phyloP scores from a whole-genome alignment of 1,139 yeast genomes.

The Meyerozyma guilliermondii region DNA sequence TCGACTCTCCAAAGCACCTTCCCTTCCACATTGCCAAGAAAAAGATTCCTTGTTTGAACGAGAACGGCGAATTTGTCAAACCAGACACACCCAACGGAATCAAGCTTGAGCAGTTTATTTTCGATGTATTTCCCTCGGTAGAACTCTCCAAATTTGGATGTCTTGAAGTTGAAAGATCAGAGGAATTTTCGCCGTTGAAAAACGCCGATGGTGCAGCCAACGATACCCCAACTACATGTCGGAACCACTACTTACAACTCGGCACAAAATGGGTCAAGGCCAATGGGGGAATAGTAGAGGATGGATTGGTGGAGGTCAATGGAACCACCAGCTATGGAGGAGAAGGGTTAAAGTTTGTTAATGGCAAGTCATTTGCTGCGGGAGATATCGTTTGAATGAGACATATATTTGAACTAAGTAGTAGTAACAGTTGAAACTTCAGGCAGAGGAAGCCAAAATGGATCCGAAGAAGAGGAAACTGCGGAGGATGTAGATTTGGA shows the following conservation, averaged over 20 bases:
- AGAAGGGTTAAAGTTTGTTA: slow-evolving; percentile 65
- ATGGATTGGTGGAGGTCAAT: slow-evolving; percentile 66
- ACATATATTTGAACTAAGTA: background rate
- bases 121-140: slow-evolving; percentile 88
- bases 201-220: slow-evolving; percentile 78
- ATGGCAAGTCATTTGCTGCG: slow-evolving; percentile 44
- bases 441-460: background rate
- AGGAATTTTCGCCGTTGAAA: slow-evolving; percentile 91
- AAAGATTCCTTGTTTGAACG: slow-evolving; percentile 67
- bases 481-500: background rate
- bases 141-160: slow-evolving; percentile 77
- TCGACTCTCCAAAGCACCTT: slow-evolving; percentile 54
- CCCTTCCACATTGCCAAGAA: slow-evolving; percentile 94
- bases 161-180: slow-evolving; percentile 78
- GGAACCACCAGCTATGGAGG: slow-evolving; percentile 77
- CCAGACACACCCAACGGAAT: slow-evolving; percentile 84
- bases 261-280: slow-evolving; percentile 72
- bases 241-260: slow-evolving; percentile 57
- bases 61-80: slow-evolving; percentile 43
- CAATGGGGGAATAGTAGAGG: slow-evolving; percentile 59
- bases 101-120: slow-evolving; percentile 93
- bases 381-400: slow-evolving; percentile 31
- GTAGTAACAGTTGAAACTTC: background rate
- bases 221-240: slow-evolving; percentile 85
- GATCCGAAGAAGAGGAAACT: background rate